These are phyloP conservation scores for Monilinia laxa DNA, from an alignment of 2,329 filamentous ascomycete species.

Conservation along the genomic window DNA sequence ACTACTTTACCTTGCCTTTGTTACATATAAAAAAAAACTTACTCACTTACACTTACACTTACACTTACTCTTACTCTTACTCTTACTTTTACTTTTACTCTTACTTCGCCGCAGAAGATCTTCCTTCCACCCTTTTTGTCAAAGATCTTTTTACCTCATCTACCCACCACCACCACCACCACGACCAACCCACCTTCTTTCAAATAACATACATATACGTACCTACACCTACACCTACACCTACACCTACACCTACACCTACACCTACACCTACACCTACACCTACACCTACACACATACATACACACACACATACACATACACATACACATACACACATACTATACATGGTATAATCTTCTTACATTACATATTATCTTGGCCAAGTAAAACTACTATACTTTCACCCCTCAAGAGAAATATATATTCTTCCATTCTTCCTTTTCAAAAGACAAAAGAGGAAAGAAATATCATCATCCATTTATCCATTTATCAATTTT, in stretches of 20 bases:
- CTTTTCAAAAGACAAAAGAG: neutral
- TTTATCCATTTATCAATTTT: neutral
- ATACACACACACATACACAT: neutral
- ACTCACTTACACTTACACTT: conserved; percentile 1
- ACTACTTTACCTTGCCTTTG: too few relatives aligned
- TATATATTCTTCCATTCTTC: conserved; percentile 5
- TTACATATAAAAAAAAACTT: too few relatives aligned
- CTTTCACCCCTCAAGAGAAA: neutral
- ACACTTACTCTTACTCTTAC: too few relatives aligned
- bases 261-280: neutral
- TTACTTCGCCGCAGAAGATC: conserved; percentile 17
- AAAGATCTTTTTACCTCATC: neutral
- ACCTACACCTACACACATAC: neutral
- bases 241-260: too few relatives aligned
- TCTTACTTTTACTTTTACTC: too few relatives aligned
- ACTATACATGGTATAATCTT: too few relatives aligned
- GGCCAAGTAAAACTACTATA: neutral
- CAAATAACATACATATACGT: neutral
- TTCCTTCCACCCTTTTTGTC: conserved; percentile 1
- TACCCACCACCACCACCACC: neutral
- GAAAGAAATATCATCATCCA: neutral
- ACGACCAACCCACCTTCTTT: conserved; percentile 8
- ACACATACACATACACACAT: neutral
- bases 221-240: too few relatives aligned
- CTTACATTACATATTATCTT: neutral